Conservation (phyloP, 2,329 filamentous ascomycete species). For the Hypomyces perniciosus region DNA sequence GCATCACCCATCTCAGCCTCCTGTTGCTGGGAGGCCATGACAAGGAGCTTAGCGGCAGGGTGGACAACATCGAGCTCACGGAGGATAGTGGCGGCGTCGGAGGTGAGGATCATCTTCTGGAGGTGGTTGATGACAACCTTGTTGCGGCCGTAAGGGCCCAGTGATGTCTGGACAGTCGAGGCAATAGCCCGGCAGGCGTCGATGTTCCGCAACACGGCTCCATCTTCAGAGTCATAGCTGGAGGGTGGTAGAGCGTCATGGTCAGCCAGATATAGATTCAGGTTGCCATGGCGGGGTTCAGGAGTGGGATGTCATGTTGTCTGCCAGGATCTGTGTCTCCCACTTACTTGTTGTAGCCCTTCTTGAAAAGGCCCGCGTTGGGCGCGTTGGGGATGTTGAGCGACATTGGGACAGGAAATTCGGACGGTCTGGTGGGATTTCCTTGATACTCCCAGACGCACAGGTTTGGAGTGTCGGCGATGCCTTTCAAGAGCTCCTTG, state of each 20-base stretch:
- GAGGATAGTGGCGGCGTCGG: slow-evolving; percentile 93
- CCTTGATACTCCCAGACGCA: slow-evolving; percentile 2
- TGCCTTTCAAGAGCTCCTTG: slow-evolving; percentile 10
- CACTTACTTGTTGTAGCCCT: slow-evolving; percentile 88
- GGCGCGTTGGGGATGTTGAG: slow-evolving; percentile 92
- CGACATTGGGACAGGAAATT: slow-evolving; percentile 60
- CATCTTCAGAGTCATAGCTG: slow-evolving; percentile 99
- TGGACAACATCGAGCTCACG: slow-evolving; percentile 97
- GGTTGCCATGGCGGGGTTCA: slow-evolving; percentile 16
- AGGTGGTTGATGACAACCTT: slow-evolving; percentile 99
- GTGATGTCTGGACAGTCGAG: slow-evolving; percentile 91
- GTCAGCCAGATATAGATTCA: slow-evolving; percentile 1
- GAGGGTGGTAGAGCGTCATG: slow-evolving; percentile 26
- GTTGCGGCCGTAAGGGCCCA: slow-evolving; percentile 96
- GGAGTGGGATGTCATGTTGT: slow-evolving; percentile 16
- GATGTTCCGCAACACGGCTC: slow-evolving; percentile 95
- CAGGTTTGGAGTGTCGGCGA: slow-evolving; percentile 5
- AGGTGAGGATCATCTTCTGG: slow-evolving; percentile 99
- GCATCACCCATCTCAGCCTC: slow-evolving; percentile 99
- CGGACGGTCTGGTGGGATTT: neutral
- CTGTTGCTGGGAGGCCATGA: slow-evolving; percentile 99
- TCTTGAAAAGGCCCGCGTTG: slow-evolving; percentile 90
- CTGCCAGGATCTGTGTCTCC: slow-evolving; percentile 1
- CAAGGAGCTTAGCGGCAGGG: slow-evolving; percentile 91
- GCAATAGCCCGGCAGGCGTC: slow-evolving; percentile 96